Evolutionary conservation across 202 grass and related monocot genomes (phyloP).

Genomic region (Carex arenaria): DNA sequence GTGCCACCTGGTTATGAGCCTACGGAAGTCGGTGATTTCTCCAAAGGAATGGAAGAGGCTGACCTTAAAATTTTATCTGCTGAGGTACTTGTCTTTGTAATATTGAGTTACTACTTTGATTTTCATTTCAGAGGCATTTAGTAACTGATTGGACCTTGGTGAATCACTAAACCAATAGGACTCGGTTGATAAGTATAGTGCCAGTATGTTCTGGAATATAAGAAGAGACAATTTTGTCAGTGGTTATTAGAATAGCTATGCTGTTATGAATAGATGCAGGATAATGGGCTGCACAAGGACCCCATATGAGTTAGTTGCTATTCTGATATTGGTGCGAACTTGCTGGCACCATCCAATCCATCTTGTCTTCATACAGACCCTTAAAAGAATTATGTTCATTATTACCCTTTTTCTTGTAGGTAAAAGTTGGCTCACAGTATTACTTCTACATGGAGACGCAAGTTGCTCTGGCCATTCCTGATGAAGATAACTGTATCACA

Average conservation of each 20-base stretch:
- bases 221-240: not conserved
- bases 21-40: slow-evolving; percentile 54
- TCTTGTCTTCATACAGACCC: not conserved
- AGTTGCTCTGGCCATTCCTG: slow-evolving; percentile 61
- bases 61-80: slow-evolving; percentile 56
- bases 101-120: not conserved
- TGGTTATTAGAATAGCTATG: not conserved
- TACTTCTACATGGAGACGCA: slow-evolving; percentile 92
- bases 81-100: slow-evolving; percentile 42
- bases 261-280: not conserved
- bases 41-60: slow-evolving; percentile 73
- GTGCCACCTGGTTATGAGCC: slow-evolving; percentile 20
- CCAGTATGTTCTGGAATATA: not conserved
- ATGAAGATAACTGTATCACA: slow-evolving; percentile 69
- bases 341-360: not conserved
- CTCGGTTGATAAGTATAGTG: not conserved
- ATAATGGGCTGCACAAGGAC: not conserved
- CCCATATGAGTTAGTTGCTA: not conserved
- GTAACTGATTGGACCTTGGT: not conserved
- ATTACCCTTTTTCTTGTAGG: slow-evolving; percentile 31
- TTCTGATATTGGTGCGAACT: not conserved
- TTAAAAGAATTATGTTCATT: not conserved
- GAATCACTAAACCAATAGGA: not conserved
- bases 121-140: not conserved
- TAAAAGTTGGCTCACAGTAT: slow-evolving; percentile 72